phyloP scores from a whole-genome alignment of 2,329 filamentous ascomycete species.

The Drechslerella dactyloides region DNA sequence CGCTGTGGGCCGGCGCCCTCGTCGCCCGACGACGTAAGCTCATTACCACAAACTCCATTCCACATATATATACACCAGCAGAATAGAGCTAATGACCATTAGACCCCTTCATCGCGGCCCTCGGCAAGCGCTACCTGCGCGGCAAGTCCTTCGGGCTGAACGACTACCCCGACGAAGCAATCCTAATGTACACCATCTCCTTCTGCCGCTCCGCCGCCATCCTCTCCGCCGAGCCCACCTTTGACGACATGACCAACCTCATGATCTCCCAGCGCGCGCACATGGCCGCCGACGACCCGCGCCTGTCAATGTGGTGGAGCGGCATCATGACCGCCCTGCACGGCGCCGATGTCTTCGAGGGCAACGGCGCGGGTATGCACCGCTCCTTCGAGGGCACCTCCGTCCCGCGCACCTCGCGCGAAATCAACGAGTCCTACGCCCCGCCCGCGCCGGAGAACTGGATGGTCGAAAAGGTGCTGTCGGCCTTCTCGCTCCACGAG shows the following conservation, averaged over 20 bases:
- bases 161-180: conserved; percentile 1
- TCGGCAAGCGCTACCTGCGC: too few relatives aligned
- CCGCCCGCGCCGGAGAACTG: neutral
- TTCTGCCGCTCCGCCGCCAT: conserved; percentile 24
- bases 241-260: neutral
- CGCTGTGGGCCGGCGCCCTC: neutral
- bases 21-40: conserved; percentile 1
- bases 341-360: neutral
- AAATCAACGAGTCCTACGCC: neutral
- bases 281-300: neutral
- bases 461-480: conserved; percentile 1
- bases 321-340: neutral
- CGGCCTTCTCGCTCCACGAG: conserved; percentile 12
- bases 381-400: conserved; percentile 2
- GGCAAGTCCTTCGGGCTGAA: neutral
- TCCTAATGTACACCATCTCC: conserved; percentile 11
- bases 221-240: neutral
- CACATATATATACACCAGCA: neutral
- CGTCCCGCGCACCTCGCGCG: neutral
- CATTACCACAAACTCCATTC: neutral
- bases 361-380: neutral
- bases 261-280: neutral
- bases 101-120: conserved; percentile 1
- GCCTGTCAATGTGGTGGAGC: neutral
- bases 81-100: neutral